Evolutionary conservation across 2,329 filamentous ascomycete species (phyloP), one percentile per base, ranked within the genome.

Genomic region (Venturia aucupariae): DNA sequence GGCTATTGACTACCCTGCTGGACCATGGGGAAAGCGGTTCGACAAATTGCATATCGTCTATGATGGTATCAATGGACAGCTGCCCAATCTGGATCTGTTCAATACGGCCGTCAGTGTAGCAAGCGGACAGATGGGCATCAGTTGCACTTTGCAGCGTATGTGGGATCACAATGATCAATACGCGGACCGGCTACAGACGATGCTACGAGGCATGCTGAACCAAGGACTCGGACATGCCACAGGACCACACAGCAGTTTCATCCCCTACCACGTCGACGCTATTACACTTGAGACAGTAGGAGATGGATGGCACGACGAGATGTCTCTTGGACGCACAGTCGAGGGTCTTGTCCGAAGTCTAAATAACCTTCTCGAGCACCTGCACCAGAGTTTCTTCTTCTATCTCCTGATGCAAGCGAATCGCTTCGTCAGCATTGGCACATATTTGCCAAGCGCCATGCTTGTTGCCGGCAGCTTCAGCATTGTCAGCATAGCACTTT

Each of bases 361-460:
- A 75, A 99, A 99, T 78, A 99, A 99, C 72, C 79, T 99, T 65
- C 83, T 99, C 39, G 94, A 99, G 77, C 92, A 99, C 74, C 82
- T 99, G 67, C 94, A 99, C 74, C 94, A 99, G 78, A 97, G 92
- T 75, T 99, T 99, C 81, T 99, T 99, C 83, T 97, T 99, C 78
- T 99, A 99, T 75, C 81, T 99, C 62, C 82, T 99, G 55, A 92
- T 97, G 85, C 88, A 95, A 69, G 85, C 87, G 38, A 90, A 94
- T 71, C 87, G 92, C 13, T 99, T 99, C 73, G 94, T 97, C 69
- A 97, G 92, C 76, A 99, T 99, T 68, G 94, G 94, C 19, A 99
- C 93, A 1, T 99, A 99, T 72, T 82, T 99, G 3, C 94, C 94
- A 0, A 95, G 91, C 70, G 94, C 94, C n/a, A 99, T 99, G 94